These are phyloP conservation scores for Centella asiatica DNA, from an alignment of 129 eudicot species.

Conservation along the genomic window DNA sequence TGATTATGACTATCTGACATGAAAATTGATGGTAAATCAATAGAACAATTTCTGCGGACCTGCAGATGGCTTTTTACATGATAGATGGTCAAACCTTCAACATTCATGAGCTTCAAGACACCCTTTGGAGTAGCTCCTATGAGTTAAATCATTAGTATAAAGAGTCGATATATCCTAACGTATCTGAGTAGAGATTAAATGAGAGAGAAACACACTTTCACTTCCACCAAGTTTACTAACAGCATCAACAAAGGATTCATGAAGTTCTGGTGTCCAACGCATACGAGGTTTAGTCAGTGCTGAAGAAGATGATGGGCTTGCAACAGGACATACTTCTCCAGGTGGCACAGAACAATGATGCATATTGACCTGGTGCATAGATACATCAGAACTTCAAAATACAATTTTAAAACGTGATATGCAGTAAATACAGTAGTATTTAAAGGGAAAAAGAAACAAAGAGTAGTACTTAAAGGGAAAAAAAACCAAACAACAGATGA, in stretches of 20 bases:
- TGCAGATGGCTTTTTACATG: slow-evolving; percentile 97
- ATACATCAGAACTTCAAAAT: too few species aligned
- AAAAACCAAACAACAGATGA: too few species aligned
- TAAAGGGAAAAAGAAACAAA: too few species aligned
- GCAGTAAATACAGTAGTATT: too few species aligned
- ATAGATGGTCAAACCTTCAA: slow-evolving; percentile 83
- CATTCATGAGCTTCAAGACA: slow-evolving; percentile 91
- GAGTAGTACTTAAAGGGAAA: too few species aligned
- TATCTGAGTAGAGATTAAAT: neutral
- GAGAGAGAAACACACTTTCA: slow-evolving; percentile 47
- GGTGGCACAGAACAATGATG: too few species aligned
- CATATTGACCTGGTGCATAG: too few species aligned
- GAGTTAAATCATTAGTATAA: slow-evolving; percentile 16
- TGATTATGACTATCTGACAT: neutral
- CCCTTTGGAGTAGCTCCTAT: slow-evolving; percentile 94
- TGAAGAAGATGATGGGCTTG: slow-evolving; percentile 50
- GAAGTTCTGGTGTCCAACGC: slow-evolving; percentile 99
- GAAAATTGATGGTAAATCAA: neutral
- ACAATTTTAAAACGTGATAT: too few species aligned
- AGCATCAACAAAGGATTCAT: slow-evolving; percentile 79
- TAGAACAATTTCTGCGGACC: slow-evolving; percentile 25
- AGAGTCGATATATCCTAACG: neutral
- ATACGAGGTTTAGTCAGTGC: slow-evolving; percentile 57
- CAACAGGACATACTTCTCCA: slow-evolving; percentile 34
- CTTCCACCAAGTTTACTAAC: slow-evolving; percentile 83